phyloP scores from a whole-genome alignment of 2,329 filamentous ascomycete species.

The Alternaria brassicae region DNA sequence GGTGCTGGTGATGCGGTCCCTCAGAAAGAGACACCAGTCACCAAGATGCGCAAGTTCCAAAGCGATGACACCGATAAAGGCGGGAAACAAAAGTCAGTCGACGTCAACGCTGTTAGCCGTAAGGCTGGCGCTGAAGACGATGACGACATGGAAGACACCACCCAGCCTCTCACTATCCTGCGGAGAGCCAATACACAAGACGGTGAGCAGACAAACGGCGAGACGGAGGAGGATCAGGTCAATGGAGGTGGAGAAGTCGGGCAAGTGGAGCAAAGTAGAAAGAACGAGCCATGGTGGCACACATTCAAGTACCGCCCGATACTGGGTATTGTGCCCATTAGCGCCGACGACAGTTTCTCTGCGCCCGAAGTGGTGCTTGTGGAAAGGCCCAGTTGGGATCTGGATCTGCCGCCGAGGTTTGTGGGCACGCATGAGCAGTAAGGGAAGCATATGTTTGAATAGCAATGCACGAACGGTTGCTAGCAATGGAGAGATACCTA shows the following conservation, averaged over 20 bases:
- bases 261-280: conserved; percentile 29
- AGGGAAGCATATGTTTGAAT: neutral
- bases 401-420: conserved; percentile 75
- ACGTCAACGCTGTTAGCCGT: conserved; percentile 33
- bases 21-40: conserved; percentile 55
- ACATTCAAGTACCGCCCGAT: conserved; percentile 96
- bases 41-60: conserved; percentile 58
- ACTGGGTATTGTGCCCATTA: conserved; percentile 72
- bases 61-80: conserved; percentile 47
- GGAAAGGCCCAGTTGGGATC: conserved; percentile 84
- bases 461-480: neutral
- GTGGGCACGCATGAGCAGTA: conserved; percentile 48
- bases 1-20: conserved; percentile 64
- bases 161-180: conserved; percentile 33
- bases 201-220: conserved; percentile 26
- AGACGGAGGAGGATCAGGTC: conserved; percentile 14
- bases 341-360: conserved; percentile 47
- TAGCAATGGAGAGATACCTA: neutral
- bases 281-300: conserved; percentile 67
- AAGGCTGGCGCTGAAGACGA: conserved; percentile 37
- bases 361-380: conserved; percentile 83
- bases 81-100: conserved; percentile 35
- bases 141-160: conserved; percentile 40
- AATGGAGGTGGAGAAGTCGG: conserved; percentile 24
- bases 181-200: conserved; percentile 35